Evolutionary conservation across 495 filamentous ascomycete genomes (phyloP).

Genomic region (Massariosphaeria phaeospora): DNA sequence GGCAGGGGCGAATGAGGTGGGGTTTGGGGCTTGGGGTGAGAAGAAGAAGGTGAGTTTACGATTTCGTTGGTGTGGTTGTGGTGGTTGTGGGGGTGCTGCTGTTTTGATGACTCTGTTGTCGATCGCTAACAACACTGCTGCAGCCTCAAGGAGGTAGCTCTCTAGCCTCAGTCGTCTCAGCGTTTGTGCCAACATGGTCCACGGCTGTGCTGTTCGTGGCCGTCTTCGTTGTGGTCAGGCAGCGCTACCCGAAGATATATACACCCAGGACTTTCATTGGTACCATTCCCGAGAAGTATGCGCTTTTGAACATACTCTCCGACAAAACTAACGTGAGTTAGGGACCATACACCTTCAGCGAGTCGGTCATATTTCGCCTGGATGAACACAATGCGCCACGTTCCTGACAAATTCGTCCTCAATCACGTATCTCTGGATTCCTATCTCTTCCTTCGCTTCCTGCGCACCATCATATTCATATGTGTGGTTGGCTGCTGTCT

Average conservation of each 20-base stretch:
- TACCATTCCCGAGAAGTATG: conserved; percentile 39
- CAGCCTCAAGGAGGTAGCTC: conserved; percentile 41
- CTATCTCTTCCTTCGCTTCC: conserved; percentile 80
- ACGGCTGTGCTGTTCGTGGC: conserved; percentile 57
- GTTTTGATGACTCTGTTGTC: neutral
- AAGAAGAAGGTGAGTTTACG: neutral
- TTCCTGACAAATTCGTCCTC: conserved; percentile 58
- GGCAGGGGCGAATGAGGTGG: neutral
- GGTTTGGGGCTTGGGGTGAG: neutral
- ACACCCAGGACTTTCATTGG: conserved; percentile 80
- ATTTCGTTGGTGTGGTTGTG: too few relatives aligned
- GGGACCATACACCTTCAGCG: conserved; percentile 29
- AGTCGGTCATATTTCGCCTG: conserved; percentile 52
- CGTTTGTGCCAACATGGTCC: conserved; percentile 63
- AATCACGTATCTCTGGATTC: conserved; percentile 70
- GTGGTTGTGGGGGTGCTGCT: too few relatives aligned
- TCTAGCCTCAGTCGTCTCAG: conserved; percentile 58
- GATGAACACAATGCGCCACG: conserved; percentile 57
- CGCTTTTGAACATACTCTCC: neutral
- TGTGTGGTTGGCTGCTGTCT: conserved; percentile 76
- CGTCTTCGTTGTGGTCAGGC: conserved; percentile 68
- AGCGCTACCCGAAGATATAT: conserved; percentile 67
- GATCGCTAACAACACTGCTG: too few relatives aligned
- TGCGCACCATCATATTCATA: conserved; percentile 66
- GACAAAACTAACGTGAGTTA: conserved; percentile 1